These are phyloP conservation scores for Chalciporus sp. DNA, from an alignment of 1,284 basidiomycete genomes.

Conservation along the genomic window DNA sequence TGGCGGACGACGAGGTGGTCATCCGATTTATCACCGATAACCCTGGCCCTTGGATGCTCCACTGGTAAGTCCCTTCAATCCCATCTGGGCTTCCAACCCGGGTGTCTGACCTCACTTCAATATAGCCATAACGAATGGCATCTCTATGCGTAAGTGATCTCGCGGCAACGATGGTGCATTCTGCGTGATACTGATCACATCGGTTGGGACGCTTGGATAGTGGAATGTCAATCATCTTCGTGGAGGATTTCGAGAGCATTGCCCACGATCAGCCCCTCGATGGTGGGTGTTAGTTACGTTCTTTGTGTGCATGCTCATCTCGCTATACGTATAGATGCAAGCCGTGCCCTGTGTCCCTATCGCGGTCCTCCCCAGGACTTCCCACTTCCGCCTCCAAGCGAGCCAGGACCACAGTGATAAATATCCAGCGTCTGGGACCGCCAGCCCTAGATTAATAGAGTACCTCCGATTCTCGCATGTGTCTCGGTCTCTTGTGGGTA, in stretches of 20 bases:
- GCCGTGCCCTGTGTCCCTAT: slow-evolving; percentile 12
- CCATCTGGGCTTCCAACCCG: background rate
- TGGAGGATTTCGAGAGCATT: slow-evolving; percentile 30
- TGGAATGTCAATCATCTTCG: slow-evolving; percentile 38
- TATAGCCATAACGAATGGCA: slow-evolving; percentile 35
- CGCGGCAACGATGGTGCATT: background rate
- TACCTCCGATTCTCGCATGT: background rate
- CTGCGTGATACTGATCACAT: background rate
- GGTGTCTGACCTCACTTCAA: background rate
- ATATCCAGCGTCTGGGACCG: background rate
- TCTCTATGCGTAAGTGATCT: slow-evolving; percentile 12
- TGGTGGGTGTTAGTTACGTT: slow-evolving; percentile 18
- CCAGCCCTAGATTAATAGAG: background rate
- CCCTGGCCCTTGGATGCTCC: slow-evolving; percentile 30
- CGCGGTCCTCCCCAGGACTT: slow-evolving; percentile 11
- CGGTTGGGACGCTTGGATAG: slow-evolving; percentile 11
- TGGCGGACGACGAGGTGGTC: slow-evolving; percentile 36
- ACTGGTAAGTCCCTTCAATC: slow-evolving; percentile 18
- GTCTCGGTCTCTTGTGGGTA: background rate
- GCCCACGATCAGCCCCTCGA: slow-evolving; percentile 20
- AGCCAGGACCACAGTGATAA: slow-evolving; percentile 2
- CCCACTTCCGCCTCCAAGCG: slow-evolving; percentile 11
- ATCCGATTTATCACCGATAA: slow-evolving; percentile 40
- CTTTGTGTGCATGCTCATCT: background rate
- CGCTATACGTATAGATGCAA: slow-evolving; percentile 2